Base-by-base conservation (phyloP, 176 grass and related monocot genomes). In the Rhipidocladum racemiflorum region DNA sequence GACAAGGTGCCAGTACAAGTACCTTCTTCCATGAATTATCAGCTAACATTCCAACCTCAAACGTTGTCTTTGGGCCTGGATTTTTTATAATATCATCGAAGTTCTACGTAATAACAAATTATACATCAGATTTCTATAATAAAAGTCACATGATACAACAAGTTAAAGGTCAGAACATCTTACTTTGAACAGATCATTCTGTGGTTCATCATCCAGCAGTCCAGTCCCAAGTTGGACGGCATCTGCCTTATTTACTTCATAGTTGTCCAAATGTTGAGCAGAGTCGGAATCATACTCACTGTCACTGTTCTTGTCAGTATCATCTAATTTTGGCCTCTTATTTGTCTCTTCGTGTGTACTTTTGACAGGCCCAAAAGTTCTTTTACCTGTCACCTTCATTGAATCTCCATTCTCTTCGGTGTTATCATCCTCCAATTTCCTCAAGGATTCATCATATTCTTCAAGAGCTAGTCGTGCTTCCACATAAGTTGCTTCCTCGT, bases 1-100 rank as follows among this genome's bases (percentile, higher is more conserved):
- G 2, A 8, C 24, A 25, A 80, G 53, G 14, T 24, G 48, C 11
- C 25, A 68, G 54, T 30, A 54, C 74, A 64, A 73, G 60, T 60
- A 98, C 91, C 96, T 91, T 99, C 85, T 91, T 99, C 92, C 92
- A 99, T 42, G 89, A 90, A 87, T 83, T 79, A 76, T 84, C 89
- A 24, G 76, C 85, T 82, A 95, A 90, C 71, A 95, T 84, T 83
- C 89, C 88, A 91, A 99, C 91, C 90, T 99, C 96, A 91, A 83
- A 91, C 17, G 89, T 91, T 73, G 90, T 93, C 70, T 95, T 93
- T 29, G 80, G 73, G 11, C 87, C 87, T 46, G 84, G 57, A 77
- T 88, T 76, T 64, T 88, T 95, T 15, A 61, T 61, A 40, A 85
- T 86, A 64, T 93, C 92, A 85, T 88, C 60, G 12, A 98, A 79